Evolutionary conservation across 2,329 filamentous ascomycete species (phyloP), one percentile per base, ranked within the genome.

Genomic region (Uncinocarpus reesii): DNA sequence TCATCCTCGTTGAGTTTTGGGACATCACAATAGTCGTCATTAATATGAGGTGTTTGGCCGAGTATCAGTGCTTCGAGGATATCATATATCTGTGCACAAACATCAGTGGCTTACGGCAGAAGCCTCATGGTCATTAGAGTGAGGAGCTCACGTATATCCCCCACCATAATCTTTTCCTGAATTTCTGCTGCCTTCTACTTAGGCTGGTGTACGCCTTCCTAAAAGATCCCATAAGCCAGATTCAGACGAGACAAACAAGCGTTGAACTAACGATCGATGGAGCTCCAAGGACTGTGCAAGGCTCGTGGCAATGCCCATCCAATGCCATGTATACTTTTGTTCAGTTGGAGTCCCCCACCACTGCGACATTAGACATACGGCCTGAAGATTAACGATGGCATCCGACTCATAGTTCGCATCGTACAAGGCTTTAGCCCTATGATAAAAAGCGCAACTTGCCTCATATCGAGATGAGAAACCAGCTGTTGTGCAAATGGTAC

Each of bases 261-360:
- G 7, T 6, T 24, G 11, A 5, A 49, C 56, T 16, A 26, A 60
- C 59, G 50, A 35, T 51, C 55, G 55, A 49, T 61, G 57, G 48
- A 61, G 52, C 7, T 58, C 58, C 7, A 58, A 28, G 7, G 54
- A 50, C 40, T 58, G 59, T 18, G 59, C 59, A 46, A 58, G 52
- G 23, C 57, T 54, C 4, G 51, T 51, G 6, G 59, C 56, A 16
- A 55, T 51, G 5, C 57, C 56, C 23, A 58, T 41, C 59, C 59
- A 61, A 45, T 59, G 55, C 53, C 54, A 60, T 29, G 55, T 51
- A 42, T 61, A 58, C 46, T 61, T 60, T 18, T 57, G 56, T 15
- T 60, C 59, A 6, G 55, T 53, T 15, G 58, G 50, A 7, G 53
- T 54, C 29, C 52, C 53, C 59, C 59, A 60, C 57, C 57, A 57